These are phyloP conservation scores for Lactarius psammicola DNA, from an alignment of 768 basidiomycete species.

Conservation along the genomic window DNA sequence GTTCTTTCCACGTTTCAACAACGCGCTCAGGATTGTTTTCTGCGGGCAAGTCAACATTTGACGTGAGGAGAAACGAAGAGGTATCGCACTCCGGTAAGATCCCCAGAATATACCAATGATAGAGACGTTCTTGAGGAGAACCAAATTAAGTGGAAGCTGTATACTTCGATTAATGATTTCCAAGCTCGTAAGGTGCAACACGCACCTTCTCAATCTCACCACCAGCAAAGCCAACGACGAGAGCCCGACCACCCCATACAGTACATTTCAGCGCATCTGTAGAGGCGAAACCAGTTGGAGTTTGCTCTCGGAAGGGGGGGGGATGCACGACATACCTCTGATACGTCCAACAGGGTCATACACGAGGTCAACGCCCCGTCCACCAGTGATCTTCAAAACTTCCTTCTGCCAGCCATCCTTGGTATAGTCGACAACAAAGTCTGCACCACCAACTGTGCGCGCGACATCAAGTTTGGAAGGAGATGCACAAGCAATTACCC, in stretches of 20 bases:
- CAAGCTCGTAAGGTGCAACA: not conserved
- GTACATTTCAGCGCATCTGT: slow-evolving; percentile 89
- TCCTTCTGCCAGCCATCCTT: slow-evolving; percentile 84
- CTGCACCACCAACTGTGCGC: slow-evolving; percentile 74
- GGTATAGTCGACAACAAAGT: slow-evolving; percentile 78
- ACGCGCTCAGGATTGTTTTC: slow-evolving; percentile 65
- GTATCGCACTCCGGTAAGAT: slow-evolving; percentile 2
- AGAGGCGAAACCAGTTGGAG: slow-evolving; percentile 17
- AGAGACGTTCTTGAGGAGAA: slow-evolving; percentile 34
- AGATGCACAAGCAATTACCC: slow-evolving; percentile 92
- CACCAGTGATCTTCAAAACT: slow-evolving; percentile 77
- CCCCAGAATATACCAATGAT: slow-evolving; percentile 16
- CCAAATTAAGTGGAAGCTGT: slow-evolving; percentile 73
- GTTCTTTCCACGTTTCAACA: slow-evolving; percentile 66
- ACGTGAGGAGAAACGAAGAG: not conserved
- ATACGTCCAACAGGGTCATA: slow-evolving; percentile 87
- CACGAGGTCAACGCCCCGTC: slow-evolving; percentile 82
- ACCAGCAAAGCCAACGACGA: slow-evolving; percentile 93
- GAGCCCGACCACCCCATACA: slow-evolving; percentile 87
- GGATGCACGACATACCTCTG: slow-evolving; percentile 43
- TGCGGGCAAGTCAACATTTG: slow-evolving; percentile 32
- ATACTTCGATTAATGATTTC: not conserved
- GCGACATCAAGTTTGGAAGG: slow-evolving; percentile 76
- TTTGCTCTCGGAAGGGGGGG: not conserved
- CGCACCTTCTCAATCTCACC: slow-evolving; percentile 79